Base-by-base conservation (phyloP, 202 grass and related monocot genomes). In the Cymbopogon flexuosus region DNA sequence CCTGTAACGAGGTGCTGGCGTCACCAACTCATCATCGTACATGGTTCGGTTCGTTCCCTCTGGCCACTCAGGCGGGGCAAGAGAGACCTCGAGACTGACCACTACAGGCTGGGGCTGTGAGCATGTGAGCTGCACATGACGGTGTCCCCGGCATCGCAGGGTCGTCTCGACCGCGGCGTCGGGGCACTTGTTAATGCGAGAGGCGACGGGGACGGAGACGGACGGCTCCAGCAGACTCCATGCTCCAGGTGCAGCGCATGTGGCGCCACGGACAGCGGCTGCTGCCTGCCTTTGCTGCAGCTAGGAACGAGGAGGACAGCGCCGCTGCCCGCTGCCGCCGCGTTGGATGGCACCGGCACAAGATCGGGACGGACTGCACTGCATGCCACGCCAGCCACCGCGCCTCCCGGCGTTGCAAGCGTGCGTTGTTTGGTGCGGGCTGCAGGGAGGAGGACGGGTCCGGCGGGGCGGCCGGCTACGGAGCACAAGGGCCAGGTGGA, bases 41-140 rank as follows among this genome's bases (percentile, higher is more conserved):
- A 45, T 33, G 59, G 2, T 31, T 3, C 3, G n/a, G n/a, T n/a
- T n/a, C n/a, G n/a, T n/a, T n/a, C 45, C 67, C 58, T 72, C 7
- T 27, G 47, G 57, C 65, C 6, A 3, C 3, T 33, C 31, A 2
- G 31, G 31, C 31, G 10, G 18, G 49, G 49, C 79, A 27, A 35
- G 67, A 13, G n/a, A n/a, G 47, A 1, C 35, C 47, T 33, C 57
- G 12, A 68, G 43, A 46, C 12, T 46, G 43, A 14, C 43, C 43
- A 68, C 9, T 39, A 39, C 16, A 14, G 40, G 21, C 66, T 8
- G 43, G 37, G 61, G 7, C 15, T 31, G 3, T 12, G 5, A 54
- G 52, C 87, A 84, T 84, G 87, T 84, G 87, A 84, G 54, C 54
- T 2, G 81, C 87, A 88, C 56, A 59, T 84, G 81, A 15, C 63